Conservation (phyloP, 176 grass and related monocot species). For the Oryza nivara region DNA sequence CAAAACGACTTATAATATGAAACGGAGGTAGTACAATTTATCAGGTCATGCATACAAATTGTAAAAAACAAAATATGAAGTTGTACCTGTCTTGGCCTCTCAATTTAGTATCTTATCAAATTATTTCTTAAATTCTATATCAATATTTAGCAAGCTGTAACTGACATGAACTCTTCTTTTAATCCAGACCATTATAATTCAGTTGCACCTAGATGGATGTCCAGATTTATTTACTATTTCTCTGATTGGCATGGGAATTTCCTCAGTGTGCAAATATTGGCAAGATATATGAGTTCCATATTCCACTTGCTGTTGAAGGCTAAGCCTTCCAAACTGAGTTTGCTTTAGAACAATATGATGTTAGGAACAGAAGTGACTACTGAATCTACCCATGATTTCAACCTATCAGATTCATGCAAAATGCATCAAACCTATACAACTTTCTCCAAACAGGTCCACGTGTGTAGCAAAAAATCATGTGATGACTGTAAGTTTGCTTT, state of each 20-base stretch:
- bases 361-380: conserved; percentile 6
- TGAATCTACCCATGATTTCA: neutral
- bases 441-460: conserved; percentile 26
- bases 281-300: conserved; percentile 10
- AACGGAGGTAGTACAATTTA: neutral
- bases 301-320: neutral
- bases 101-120: too few relatives aligned
- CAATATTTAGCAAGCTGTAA: too few relatives aligned
- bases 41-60: conserved; percentile 24
- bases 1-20: too few relatives aligned
- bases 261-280: neutral
- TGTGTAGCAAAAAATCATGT: conserved; percentile 18
- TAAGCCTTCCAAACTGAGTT: conserved; percentile 2
- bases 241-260: neutral
- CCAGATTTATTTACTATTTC: neutral
- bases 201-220: neutral
- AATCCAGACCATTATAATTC: too few relatives aligned
- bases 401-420: conserved; percentile 9
- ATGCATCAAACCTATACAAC: neutral
- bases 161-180: too few relatives aligned
- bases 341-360: conserved; percentile 15
- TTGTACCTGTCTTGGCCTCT: too few relatives aligned
- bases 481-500: neutral
- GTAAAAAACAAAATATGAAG: neutral
- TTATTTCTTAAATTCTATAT: too few relatives aligned